Evolutionary conservation across 192 early-diverging fungal species (phyloP), one percentile per base, ranked within the genome.

Genomic region (Chytriomyces hyalinus): DNA sequence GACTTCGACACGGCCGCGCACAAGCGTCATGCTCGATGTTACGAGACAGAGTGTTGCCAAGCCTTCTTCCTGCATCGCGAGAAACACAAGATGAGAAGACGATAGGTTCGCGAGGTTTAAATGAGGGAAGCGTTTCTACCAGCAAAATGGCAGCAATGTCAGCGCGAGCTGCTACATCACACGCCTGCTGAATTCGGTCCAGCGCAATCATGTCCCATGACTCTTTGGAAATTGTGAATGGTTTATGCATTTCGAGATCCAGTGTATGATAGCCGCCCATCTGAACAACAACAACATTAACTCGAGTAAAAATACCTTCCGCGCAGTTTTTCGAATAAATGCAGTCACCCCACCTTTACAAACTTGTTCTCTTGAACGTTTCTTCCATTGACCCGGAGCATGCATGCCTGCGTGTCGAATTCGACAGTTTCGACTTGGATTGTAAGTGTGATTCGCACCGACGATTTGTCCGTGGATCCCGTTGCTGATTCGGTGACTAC

Each of bases 171-270:
- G 93, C 88, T 46, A 96, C 87, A 82, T 99, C 94, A 80, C 94
- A 97, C 6, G 95, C 93, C 66, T 92, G 91, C 24, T 93, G 86
- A 57, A 99, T 91, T 60, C 95, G 88, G 73, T 97, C 93, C 70
- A 98, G 81, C 47, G 96, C 87, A 75, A 99, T 97, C 28, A 92
- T 81, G 81, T 99, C 97, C 98, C 98, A 99, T 69, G 93, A 91
- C 50, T 85, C 83, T 99, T 99, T 48, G 83, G 81, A 81, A 48
- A 99, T 80, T 5, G 94, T 95, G 73, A 99, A 96, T 24, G 78
- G 65, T 22, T 79, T 45, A 45, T 84, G 73, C 68, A 72, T 44
- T 50, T 78, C 77, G 11, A 99, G 85, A 78, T 99, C 96, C 71
- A 97, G 83, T 5, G 96, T 98, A 86, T 98, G 96, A 82, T 94